Evolutionary conservation across 1,284 basidiomycete genomes (phyloP), one percentile per base, ranked within the genome.

Genomic region (Puccinia horiana): DNA sequence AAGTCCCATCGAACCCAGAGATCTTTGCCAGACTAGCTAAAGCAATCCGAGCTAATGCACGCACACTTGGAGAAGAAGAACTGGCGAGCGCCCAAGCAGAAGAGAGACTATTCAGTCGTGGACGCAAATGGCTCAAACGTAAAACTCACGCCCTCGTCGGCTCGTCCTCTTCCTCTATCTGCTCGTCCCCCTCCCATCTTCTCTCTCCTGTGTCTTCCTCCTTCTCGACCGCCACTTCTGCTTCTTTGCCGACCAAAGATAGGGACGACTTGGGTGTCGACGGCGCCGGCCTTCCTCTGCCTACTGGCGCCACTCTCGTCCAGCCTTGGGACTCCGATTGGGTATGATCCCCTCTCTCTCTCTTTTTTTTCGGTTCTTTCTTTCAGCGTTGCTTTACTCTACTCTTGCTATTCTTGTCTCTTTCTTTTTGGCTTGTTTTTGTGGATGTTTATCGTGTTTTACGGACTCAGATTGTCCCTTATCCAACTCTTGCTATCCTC

Each of bases 251-350:
- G 8, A 23, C 16, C 5, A 35, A 23, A 8, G 26, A 29, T 32
- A 32, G 42, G 3, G 35, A 42, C n/a, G 37, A 9, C 2, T 23
- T 37, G 5, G n/a, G 26, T 18, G 69, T 81, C n/a, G 78, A 81
- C 42, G 78, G 78, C n/a, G 54, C 9, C 0, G 78, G 78, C 4
- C 37, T 81, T 37, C 78, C 78, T 1, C 72, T 81, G 42, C 78
- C 78, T n/a, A 35, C 70, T 40, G 78, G 69, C n/a, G 78, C 78
- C 63, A 81, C 78, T 23, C 70, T 73, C 23, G 69, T 81, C 42
- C 49, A 61, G 74, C 78, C 78, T 11, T 81, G 67, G 67, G 78
- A 81, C 16, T 81, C 52, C 18, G 78, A 81, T 23, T 81, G 78
- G 78, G 23, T 20, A 20, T 81, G 29, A 74, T 40, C 35, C 35